Base-by-base conservation (phyloP, 176 grass and related monocot genomes). In the Poa pratensis region DNA sequence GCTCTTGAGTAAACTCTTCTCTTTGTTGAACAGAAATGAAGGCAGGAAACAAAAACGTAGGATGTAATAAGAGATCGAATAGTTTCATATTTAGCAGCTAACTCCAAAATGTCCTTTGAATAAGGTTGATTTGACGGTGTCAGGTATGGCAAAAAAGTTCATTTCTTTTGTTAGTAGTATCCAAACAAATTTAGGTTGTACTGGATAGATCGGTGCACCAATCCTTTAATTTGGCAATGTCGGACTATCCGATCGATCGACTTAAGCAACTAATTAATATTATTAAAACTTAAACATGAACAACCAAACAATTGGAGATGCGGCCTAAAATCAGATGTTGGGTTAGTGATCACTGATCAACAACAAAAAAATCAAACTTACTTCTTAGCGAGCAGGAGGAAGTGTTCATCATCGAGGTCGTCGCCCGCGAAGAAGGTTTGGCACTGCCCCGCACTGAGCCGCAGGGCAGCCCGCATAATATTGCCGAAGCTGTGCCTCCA, bases 361-460 rank as follows among this genome's bases (percentile, higher is more conserved):
- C 3, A 61, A 61, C 10, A 13, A 61, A 0, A 24, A 61, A 53
- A 61, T 23, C 0, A 52, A 52, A 13, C 48, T 76, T 50, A 76
- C 70, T 50, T 27, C 48, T 52, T 15, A 17, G 73, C 8, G 49
- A 76, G 73, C 26, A 49, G 16, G 49, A 20, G 16, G 48, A 53
- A 49, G 26, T 3, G 14, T 8, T 27, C 73, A 5, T 27, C 8
- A 9, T 18, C 15, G 69, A 72, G 12, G 69, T 24, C 1, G 11
- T 24, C n/a, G 69, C 39, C 3, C 1, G 43, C 40, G 69, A 46
- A 42, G 40, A 72, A 72, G 40, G n/a, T 24, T 12, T 72, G n/a
- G 39, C 69, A 72, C 69, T 46, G 69, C 73, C 49, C 26, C 13
- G 16, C 73, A 7, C 73, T 32, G 73, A 53, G 45, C 73, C 69